Evolutionary conservation across 2,329 filamentous ascomycete species (phyloP).

Genomic region (Arthrobotrys sphaeroides): DNA sequence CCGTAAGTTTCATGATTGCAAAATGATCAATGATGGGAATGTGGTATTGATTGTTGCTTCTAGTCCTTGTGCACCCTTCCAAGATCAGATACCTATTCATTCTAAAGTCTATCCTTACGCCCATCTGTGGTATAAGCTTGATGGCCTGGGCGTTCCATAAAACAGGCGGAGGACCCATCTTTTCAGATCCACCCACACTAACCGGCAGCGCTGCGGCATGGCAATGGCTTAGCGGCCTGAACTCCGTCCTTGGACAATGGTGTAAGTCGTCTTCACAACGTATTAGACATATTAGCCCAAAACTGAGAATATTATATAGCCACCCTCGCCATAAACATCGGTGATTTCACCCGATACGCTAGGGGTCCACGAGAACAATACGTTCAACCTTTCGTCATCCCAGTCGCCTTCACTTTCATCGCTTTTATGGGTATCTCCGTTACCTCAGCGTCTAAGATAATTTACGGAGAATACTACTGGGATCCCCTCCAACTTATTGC

Average conservation of each 20-base stretch:
- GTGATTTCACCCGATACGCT: constrained; percentile 67
- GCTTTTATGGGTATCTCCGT: constrained; percentile 69
- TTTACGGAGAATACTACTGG: constrained; percentile 67
- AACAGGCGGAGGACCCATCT: constrained; percentile 66
- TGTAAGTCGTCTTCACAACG: constrained; percentile 68
- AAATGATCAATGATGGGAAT: constrained; percentile 64
- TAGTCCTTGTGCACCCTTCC: constrained; percentile 68
- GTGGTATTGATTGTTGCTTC: constrained; percentile 61
- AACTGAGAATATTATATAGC: constrained; percentile 65
- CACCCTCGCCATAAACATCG: constrained; percentile 65
- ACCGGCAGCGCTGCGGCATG: constrained; percentile 59
- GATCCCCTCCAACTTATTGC: constrained; percentile 65
- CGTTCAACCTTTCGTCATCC: constrained; percentile 62
- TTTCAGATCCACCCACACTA: constrained; percentile 63
- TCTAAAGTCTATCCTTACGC: constrained; percentile 66
- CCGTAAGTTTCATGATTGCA: constrained; percentile 59
- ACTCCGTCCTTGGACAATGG: constrained; percentile 54
- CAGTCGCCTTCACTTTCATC: constrained; percentile 65
- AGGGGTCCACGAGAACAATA: constrained; percentile 60
- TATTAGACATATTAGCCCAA: constrained; percentile 64
- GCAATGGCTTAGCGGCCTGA: constrained; percentile 58
- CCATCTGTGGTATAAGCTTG: constrained; percentile 70
- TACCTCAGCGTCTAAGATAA: constrained; percentile 67
- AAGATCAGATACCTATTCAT: constrained; percentile 68
- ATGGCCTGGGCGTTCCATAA: constrained; percentile 72